A percentile compares a stretch with the other conserved stretches of the same genome.
phyloP scores from a whole-genome alignment of 225 moss, liverwort and hornwort species.

The Physcomitrium patens region DNA sequence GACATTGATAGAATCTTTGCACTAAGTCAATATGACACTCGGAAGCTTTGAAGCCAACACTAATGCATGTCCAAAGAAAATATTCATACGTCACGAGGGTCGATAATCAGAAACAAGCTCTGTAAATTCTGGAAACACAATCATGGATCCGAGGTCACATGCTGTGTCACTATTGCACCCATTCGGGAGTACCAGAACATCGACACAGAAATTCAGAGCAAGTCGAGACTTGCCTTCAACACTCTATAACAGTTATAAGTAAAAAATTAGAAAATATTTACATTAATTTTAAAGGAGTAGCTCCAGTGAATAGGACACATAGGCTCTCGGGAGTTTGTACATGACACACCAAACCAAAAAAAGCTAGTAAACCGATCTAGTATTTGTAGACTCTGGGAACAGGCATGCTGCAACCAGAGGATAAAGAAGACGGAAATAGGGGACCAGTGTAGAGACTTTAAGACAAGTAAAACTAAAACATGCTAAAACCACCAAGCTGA shows the following conservation, averaged over 20 bases:
- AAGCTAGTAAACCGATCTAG: constrained; percentile 18
- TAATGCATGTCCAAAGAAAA: too few species aligned
- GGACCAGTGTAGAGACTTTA: constrained; percentile 14
- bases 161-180: background rate
- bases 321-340: constrained; percentile 44
- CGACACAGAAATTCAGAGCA: too few species aligned
- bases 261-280: constrained; percentile 34
- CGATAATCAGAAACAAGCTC: too few species aligned
- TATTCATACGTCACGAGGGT: too few species aligned
- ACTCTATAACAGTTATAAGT: background rate
- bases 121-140: too few species aligned
- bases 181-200: background rate
- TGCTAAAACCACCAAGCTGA: constrained; percentile 22
- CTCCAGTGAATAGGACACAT: constrained; percentile 26
- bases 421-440: constrained; percentile 19
- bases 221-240: background rate
- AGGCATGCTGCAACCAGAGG: constrained; percentile 26
- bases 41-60: too few species aligned
- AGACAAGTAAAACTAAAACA: constrained; percentile 3
- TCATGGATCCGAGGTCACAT: too few species aligned
- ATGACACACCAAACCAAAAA: constrained; percentile 24
- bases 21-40: too few species aligned
- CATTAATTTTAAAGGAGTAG: constrained; percentile 32
- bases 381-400: constrained; percentile 10
- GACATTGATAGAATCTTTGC: too few species aligned